Evolutionary conservation across 371 early-diverging fungal species (phyloP).

Genomic region (Mucor ambiguus): DNA sequence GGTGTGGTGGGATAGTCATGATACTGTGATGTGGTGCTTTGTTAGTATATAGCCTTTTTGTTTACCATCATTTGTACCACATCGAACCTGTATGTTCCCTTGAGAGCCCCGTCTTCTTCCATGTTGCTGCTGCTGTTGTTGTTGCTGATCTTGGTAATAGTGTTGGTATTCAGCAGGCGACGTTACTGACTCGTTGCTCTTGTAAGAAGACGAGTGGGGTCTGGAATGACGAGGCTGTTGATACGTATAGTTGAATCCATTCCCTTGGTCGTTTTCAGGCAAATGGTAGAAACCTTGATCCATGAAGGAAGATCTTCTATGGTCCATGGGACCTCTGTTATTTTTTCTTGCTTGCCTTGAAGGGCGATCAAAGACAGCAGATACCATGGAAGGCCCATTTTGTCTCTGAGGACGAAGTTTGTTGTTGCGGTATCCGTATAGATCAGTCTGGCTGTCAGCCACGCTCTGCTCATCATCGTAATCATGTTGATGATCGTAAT

Average conservation of each 20-base stretch:
- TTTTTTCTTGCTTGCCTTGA: not conserved
- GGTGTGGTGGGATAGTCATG: constrained; percentile 8
- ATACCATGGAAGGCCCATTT: not conserved
- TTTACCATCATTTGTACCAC: not conserved
- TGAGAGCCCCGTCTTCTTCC: not conserved
- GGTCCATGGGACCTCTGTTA: not conserved
- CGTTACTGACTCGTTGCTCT: not conserved
- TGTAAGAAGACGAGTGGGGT: not conserved
- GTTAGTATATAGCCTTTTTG: not conserved
- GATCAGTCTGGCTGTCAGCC: constrained; percentile 4
- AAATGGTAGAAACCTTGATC: not conserved
- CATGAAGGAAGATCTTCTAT: not conserved
- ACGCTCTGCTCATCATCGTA: not conserved
- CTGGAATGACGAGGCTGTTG: not conserved
- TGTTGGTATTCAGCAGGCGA: not conserved
- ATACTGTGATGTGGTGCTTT: not conserved
- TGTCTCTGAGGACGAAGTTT: not conserved
- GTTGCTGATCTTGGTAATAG: not conserved
- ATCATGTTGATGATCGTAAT: not conserved
- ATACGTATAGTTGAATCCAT: not conserved
- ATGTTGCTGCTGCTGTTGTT: not conserved
- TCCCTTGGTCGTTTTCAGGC: not conserved
- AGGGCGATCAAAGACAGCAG: not conserved
- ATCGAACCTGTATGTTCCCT: not conserved
- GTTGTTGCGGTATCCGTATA: not conserved